Evolutionary conservation across 768 basidiomycete genomes (phyloP).

Genomic region (Hygrocybe coccinea): DNA sequence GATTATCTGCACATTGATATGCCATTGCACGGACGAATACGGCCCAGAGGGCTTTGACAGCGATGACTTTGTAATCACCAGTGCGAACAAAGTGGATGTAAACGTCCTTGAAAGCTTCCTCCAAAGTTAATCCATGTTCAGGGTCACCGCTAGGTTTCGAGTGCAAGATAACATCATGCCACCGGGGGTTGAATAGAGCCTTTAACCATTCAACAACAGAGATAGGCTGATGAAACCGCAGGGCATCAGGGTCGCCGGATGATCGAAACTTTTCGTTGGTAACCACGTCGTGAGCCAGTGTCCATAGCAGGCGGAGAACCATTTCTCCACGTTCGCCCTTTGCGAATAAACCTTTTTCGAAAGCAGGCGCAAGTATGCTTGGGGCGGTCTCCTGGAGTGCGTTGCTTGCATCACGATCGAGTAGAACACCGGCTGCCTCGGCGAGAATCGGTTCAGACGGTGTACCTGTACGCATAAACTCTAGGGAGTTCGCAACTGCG

Average conservation of each 20-base stretch:
- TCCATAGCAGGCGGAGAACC: constrained; percentile 20
- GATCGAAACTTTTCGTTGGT: not conserved
- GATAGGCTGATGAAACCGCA: not conserved
- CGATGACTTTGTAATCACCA: not conserved
- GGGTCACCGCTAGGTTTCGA: not conserved
- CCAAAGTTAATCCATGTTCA: not conserved
- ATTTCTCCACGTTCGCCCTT: constrained; percentile 19
- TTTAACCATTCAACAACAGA: not conserved
- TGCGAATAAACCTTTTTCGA: constrained; percentile 10
- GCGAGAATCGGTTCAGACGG: constrained; percentile 20
- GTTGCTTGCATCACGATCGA: constrained; percentile 5
- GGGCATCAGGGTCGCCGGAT: not conserved
- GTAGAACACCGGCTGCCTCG: constrained; percentile 9
- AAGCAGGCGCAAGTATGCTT: not conserved
- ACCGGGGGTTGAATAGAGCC: not conserved
- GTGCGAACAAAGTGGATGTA: not conserved
- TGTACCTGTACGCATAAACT: constrained; percentile 13
- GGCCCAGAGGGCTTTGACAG: not conserved
- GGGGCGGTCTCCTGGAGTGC: not conserved
- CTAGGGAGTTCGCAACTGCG: constrained; percentile 13
- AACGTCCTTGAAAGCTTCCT: not conserved
- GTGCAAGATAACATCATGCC: not conserved
- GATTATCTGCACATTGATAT: not conserved
- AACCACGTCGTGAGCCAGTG: constrained; percentile 15
- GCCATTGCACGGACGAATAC: not conserved